A percentile compares a stretch with the other conserved stretches of the same genome.
Evolutionary conservation across 768 basidiomycete genomes (phyloP).

Genomic region (Psilocybe azurescens): DNA sequence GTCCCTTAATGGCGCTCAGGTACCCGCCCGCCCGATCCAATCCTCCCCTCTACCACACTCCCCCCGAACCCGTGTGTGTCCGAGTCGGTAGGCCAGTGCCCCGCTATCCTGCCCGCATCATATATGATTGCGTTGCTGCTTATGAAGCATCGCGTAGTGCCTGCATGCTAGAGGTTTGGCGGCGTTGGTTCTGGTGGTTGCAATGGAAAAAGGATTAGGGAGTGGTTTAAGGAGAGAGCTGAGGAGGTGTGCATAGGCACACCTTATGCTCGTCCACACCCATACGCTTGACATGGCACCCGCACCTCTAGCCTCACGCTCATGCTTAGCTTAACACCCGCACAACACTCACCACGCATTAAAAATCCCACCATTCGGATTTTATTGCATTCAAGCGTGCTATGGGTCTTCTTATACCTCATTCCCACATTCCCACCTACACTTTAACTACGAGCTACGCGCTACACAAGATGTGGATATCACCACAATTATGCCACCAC

Average conservation of each 20-base stretch:
- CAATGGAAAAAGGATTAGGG: neutral
- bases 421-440: too few relatives aligned
- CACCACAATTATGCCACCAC: too few relatives aligned
- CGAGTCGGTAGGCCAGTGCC: neutral
- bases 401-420: too few relatives aligned
- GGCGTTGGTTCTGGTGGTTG: neutral
- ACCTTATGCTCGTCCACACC: too few relatives aligned
- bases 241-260: constrained; percentile 14
- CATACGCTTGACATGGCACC: too few relatives aligned
- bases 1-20: neutral
- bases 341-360: too few relatives aligned
- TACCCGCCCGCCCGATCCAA: constrained; percentile 10
- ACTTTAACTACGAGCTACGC: too few relatives aligned
- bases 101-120: constrained; percentile 15
- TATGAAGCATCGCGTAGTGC: constrained; percentile 22
- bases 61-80: neutral
- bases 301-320: too few relatives aligned
- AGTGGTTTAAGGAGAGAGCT: constrained; percentile 8
- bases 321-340: too few relatives aligned
- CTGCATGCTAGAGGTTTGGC: neutral
- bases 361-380: too few relatives aligned
- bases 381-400: too few relatives aligned
- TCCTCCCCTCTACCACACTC: constrained; percentile 18
- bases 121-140: constrained; percentile 29
- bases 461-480: too few relatives aligned